Conservation (phyloP, 768 basidiomycete species). For the Glaciozyma antarctica region DNA sequence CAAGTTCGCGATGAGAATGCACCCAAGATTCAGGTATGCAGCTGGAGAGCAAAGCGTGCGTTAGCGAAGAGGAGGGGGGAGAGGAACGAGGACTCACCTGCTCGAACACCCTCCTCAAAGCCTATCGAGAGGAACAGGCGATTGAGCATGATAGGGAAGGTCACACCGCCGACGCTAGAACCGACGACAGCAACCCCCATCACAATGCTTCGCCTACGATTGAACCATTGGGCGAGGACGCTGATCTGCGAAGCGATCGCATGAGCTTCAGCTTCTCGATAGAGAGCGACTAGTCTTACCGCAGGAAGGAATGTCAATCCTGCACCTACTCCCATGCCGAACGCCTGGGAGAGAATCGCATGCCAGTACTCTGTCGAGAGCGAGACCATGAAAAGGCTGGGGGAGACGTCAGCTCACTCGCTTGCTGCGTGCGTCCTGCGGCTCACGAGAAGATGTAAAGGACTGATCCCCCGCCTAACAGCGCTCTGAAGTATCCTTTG, state of each 20-base stretch:
- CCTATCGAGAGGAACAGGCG: neutral
- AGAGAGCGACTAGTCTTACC: neutral
- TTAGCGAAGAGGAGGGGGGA: neutral
- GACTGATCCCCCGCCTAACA: neutral
- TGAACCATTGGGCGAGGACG: neutral
- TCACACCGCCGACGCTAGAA: neutral
- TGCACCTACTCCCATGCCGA: neutral
- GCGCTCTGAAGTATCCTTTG: neutral
- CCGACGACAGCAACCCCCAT: neutral
- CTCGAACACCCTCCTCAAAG: neutral
- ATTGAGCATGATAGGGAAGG: conserved; percentile 1
- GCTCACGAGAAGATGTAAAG: neutral
- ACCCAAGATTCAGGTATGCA: neutral
- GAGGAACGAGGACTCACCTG: neutral
- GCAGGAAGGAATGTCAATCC: neutral
- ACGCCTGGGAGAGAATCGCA: neutral
- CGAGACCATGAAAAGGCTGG: neutral
- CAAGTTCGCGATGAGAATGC: neutral
- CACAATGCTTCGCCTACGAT: neutral
- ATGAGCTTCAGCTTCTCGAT: neutral
- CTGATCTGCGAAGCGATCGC: neutral
- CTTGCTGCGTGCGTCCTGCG: neutral
- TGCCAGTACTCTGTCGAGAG: neutral
- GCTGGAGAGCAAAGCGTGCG: neutral
- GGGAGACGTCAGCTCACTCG: no score